A percentile compares a stretch with the other conserved stretches of the same genome.
Conservation (phyloP, 805 yeast species). For the Candida morakotiae region DNA sequence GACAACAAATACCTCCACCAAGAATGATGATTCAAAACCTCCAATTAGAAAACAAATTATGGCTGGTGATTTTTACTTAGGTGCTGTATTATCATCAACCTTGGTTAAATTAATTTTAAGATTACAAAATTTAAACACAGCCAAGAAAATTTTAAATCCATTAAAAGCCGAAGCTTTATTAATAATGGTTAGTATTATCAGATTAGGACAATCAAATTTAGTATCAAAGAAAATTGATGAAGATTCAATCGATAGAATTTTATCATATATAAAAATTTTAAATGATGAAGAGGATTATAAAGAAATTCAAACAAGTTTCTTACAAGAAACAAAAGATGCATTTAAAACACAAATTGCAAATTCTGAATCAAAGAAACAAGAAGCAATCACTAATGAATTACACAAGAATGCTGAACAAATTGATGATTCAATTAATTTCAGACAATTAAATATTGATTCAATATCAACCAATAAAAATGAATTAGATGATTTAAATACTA, state of each 20-base stretch:
- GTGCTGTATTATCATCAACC: conserved; percentile 82
- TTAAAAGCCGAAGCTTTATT: conserved; percentile 92
- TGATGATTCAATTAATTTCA: conserved; percentile 73
- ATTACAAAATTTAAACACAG: conserved; percentile 53
- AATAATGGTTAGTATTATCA: conserved; percentile 83
- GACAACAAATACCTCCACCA: conserved; percentile 20
- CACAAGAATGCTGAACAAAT: conserved; percentile 67
- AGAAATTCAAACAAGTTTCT: conserved; percentile 62
- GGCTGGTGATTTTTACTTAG: conserved; percentile 87
- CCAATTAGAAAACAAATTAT: conserved; percentile 79
- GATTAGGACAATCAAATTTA: conserved; percentile 75
- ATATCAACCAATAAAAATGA: conserved; percentile 17
- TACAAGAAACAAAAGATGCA: conserved; percentile 85
- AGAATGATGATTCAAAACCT: conserved; percentile 45
- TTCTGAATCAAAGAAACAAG: conserved; percentile 56
- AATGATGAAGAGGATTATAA: conserved; percentile 57
- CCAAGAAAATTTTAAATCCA: conserved; percentile 66
- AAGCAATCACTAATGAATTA: conserved; percentile 51
- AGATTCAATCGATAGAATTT: conserved; percentile 92
- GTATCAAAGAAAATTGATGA: conserved; percentile 83
- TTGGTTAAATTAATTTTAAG: conserved; percentile 84
- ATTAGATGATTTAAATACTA: conserved; percentile 47
- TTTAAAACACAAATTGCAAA: conserved; percentile 65
- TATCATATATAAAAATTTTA: conserved; percentile 79
- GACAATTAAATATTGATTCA: conserved; percentile 60